These are phyloP conservation scores for Myxozyma vanderwaltii DNA, from an alignment of 805 yeast species.

Conservation along the genomic window DNA sequence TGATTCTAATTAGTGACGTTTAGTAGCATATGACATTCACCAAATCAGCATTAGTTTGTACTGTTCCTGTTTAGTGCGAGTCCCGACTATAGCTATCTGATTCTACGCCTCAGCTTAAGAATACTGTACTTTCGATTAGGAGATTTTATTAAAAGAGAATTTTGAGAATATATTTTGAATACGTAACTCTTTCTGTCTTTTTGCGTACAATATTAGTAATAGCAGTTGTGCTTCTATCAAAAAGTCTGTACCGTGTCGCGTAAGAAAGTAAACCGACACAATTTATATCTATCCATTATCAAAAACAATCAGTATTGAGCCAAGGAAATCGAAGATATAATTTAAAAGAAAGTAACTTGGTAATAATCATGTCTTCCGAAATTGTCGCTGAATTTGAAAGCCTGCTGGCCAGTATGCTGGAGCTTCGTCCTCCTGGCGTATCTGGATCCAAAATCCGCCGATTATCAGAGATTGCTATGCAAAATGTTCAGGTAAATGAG, in stretches of 20 bases:
- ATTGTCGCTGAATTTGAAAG: constrained; percentile 34
- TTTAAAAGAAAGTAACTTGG: background rate
- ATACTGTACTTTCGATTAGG: background rate
- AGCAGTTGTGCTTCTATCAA: background rate
- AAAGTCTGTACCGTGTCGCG: constrained; percentile 3
- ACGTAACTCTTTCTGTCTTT: constrained; percentile 2
- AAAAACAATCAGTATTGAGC: background rate
- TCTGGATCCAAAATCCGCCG: constrained; percentile 93
- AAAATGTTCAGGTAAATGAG: constrained; percentile 52
- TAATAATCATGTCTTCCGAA: constrained; percentile 12
- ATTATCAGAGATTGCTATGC: constrained; percentile 74
- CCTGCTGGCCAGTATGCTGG: constrained; percentile 33
- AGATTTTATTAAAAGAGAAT: background rate
- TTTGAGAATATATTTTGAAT: constrained; percentile 9
- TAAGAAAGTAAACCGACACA: constrained; percentile 16
- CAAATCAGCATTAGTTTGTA: background rate
- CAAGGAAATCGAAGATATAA: background rate
- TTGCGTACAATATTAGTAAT: constrained; percentile 12
- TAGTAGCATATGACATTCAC: background rate
- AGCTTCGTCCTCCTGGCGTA: constrained; percentile 71
- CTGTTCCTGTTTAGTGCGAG: background rate
- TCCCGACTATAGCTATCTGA: background rate
- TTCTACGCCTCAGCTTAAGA: background rate
- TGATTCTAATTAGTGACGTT: constrained; percentile 5
- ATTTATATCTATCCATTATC: background rate